Evolutionary conservation across 345 rosid species (phyloP).

Genomic region (Lepidium aucheri): DNA sequence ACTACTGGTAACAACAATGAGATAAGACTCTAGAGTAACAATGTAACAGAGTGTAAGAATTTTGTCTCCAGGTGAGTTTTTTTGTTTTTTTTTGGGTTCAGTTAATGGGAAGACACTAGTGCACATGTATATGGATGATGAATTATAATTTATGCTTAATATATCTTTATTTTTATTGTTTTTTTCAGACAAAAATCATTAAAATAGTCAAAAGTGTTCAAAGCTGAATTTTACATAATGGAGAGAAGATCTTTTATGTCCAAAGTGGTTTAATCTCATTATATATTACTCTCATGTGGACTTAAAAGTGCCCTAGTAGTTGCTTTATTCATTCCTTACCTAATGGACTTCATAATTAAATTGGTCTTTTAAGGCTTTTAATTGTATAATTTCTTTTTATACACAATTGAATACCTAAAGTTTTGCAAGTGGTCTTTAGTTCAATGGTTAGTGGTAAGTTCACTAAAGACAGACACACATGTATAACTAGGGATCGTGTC

Average conservation of each 20-base stretch:
- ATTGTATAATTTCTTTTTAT: too few relatives aligned
- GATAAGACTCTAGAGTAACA: background rate
- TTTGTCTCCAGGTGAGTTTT: background rate
- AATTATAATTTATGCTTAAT: conserved; percentile 1
- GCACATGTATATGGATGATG: conserved; percentile 23
- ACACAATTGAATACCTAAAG: too few relatives aligned
- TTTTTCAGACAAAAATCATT: background rate
- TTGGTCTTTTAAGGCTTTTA: background rate
- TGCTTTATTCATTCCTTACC: conserved; percentile 11
- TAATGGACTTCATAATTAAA: conserved; percentile 22
- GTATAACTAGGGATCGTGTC: too few relatives aligned
- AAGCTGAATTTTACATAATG: conserved; percentile 31
- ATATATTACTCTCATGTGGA: conserved; percentile 22
- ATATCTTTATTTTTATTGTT: background rate
- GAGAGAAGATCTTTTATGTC: conserved; percentile 26
- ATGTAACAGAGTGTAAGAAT: background rate
- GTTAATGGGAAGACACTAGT: conserved; percentile 29
- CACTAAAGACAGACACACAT: too few relatives aligned
- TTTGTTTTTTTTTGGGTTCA: too few relatives aligned
- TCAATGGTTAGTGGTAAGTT: too few relatives aligned
- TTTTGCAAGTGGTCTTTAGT: too few relatives aligned
- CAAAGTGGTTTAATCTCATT: conserved; percentile 27
- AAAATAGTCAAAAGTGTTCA: conserved; percentile 18
- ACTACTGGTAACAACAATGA: conserved; percentile 43
- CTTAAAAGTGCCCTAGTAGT: conserved; percentile 14